A percentile compares a stretch with the other conserved stretches of the same genome.
These are phyloP conservation scores for Cyclocybe cylindracea DNA, from an alignment of 768 basidiomycete species.

Conservation along the genomic window DNA sequence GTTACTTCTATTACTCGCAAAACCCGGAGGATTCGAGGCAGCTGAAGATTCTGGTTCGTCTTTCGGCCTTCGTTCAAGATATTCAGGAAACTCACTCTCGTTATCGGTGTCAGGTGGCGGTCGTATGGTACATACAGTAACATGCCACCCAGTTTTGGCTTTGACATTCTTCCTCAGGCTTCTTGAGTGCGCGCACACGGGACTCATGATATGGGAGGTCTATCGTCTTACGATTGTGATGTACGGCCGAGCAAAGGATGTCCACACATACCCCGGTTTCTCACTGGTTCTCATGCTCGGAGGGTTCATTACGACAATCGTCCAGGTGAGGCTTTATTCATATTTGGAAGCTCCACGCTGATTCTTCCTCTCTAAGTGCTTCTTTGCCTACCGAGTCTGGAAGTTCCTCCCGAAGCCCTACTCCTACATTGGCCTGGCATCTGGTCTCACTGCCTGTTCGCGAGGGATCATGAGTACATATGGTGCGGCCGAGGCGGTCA, in stretches of 20 bases:
- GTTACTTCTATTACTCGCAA: slow-evolving; percentile 15
- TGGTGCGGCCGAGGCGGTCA: not conserved
- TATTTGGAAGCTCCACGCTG: not conserved
- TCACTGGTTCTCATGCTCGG: slow-evolving; percentile 4
- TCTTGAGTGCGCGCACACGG: slow-evolving; percentile 9
- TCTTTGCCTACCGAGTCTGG: slow-evolving; percentile 9
- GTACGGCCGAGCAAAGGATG: not conserved
- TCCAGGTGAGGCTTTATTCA: slow-evolving; percentile 1
- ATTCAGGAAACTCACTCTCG: not conserved
- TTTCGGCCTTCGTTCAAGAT: slow-evolving; percentile 17
- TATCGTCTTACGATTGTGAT: slow-evolving; percentile 1
- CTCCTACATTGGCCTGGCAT: not conserved
- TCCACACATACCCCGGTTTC: not conserved
- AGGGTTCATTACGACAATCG: slow-evolving; percentile 8
- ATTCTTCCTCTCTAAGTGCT: not conserved
- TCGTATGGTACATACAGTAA: not conserved
- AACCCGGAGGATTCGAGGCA: slow-evolving; percentile 11
- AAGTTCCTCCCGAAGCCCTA: slow-evolving; percentile 7
- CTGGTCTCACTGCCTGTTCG: not conserved
- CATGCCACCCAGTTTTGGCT: not conserved
- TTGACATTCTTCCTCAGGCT: not conserved
- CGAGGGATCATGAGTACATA: slow-evolving; percentile 4
- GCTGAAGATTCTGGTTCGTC: slow-evolving; percentile 7
- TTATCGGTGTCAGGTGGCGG: not conserved
- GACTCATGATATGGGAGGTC: slow-evolving; percentile 3